Evolutionary conservation across 345 rosid genomes (phyloP).

Genomic region (Cardamine chenopodiifolia): DNA sequence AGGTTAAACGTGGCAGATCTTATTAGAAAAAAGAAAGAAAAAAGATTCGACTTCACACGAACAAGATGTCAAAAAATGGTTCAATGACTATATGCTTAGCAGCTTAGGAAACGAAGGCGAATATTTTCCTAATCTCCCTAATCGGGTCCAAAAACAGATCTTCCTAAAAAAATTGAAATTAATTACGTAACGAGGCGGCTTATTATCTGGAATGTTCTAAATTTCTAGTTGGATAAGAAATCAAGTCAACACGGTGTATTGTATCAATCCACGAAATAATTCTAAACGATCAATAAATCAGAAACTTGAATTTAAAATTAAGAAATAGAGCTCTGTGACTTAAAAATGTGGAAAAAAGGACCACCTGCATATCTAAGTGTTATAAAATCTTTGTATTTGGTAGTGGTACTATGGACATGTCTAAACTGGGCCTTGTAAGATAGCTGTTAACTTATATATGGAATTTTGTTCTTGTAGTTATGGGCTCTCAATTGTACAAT

Average conservation of each 20-base stretch:
- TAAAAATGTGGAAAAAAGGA: not conserved
- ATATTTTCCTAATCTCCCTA: not conserved
- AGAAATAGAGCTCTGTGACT: not conserved
- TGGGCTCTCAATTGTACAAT: slow-evolving; percentile 19
- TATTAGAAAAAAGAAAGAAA: not conserved
- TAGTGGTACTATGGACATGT: not conserved
- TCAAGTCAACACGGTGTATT: slow-evolving; percentile 27
- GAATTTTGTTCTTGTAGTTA: not conserved
- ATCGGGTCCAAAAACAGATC: not conserved
- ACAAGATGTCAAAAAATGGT: not conserved
- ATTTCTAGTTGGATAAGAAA: not conserved
- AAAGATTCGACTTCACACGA: not conserved
- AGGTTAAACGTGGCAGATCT: not conserved
- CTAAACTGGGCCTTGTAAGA: not conserved
- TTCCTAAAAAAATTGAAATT: not conserved
- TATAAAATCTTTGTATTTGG: not conserved
- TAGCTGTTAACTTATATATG: not conserved
- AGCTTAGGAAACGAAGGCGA: not conserved
- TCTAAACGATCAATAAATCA: not conserved
- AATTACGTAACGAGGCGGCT: slow-evolving; percentile 21
- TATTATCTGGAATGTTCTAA: slow-evolving; percentile 1
- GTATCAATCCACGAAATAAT: slow-evolving; percentile 8
- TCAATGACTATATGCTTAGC: not conserved
- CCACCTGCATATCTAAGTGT: not conserved
- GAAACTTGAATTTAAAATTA: not conserved